Percentiles rank a stretch among this genome's conserved stretches.
phyloP scores from a whole-genome alignment of 257 asterid species.

The Linaria vulgaris region DNA sequence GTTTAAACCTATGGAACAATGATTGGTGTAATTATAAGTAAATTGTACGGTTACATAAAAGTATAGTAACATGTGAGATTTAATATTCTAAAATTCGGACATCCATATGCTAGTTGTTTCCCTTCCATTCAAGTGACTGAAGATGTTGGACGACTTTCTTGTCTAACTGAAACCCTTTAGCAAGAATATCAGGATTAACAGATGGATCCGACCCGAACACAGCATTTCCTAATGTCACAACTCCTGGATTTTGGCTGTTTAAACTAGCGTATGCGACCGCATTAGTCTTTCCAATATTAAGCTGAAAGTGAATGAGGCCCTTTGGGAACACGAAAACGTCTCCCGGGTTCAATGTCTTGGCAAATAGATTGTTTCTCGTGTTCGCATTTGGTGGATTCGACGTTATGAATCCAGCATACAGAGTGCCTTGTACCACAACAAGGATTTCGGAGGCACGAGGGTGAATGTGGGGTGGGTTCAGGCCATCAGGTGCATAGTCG shows the following conservation, averaged over 20 bases:
- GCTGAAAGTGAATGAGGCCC: constrained; percentile 30
- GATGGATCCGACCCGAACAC: constrained; percentile 26
- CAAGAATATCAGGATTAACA: constrained; percentile 10
- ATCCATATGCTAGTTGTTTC: constrained; percentile 2
- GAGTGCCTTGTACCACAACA: constrained; percentile 25
- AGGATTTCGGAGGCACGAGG: constrained; percentile 27
- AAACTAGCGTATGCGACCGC: constrained; percentile 27
- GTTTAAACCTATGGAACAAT: no score
- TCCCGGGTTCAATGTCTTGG: constrained; percentile 21
- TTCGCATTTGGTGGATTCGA: constrained; percentile 20
- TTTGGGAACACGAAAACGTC: constrained; percentile 29
- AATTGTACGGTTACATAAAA: no score
- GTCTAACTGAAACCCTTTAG: constrained; percentile 26
- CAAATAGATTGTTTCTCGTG: constrained; percentile 21
- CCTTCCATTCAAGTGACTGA: constrained; percentile 1
- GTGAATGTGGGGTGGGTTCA: constrained; percentile 15
- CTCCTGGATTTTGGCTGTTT: constrained; percentile 28
- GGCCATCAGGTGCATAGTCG: neutral
- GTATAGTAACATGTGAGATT: no score
- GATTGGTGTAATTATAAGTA: no score
- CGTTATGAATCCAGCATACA: constrained; percentile 31
- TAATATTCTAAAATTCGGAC: no score
- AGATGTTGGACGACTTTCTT: neutral
- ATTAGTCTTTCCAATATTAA: constrained; percentile 15
- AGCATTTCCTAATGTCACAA: constrained; percentile 23